phyloP scores from a whole-genome alignment of 139 green algal species.

The Mychonastes homosphaera region DNA sequence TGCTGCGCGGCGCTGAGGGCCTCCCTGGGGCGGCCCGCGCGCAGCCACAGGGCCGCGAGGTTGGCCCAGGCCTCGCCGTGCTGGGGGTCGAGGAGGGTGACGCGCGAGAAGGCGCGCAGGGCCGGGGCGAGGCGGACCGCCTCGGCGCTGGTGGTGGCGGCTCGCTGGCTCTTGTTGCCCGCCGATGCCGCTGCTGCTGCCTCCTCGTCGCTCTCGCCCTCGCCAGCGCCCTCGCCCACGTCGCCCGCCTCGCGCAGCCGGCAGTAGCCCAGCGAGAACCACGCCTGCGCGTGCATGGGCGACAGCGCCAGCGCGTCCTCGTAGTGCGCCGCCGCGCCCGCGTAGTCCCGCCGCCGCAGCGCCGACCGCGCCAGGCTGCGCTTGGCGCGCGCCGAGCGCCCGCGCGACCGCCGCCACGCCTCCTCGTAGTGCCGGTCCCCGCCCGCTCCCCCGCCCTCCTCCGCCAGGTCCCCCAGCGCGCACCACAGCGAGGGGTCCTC shows the following conservation, averaged over 20 bases:
- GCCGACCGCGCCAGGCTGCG: slow-evolving; percentile 53
- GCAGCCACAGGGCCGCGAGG: slow-evolving; percentile 74
- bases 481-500: slow-evolving; percentile 78
- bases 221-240: slow-evolving; percentile 20
- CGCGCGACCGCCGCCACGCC: slow-evolving; percentile 62
- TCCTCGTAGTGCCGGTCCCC: slow-evolving; percentile 53
- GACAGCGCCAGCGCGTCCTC: slow-evolving; percentile 71
- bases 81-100: slow-evolving; percentile 69
- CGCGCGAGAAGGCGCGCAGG: slow-evolving; percentile 61
- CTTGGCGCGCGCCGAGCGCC: slow-evolving; percentile 55
- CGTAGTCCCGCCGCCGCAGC: slow-evolving; percentile 36
- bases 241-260: too few species aligned
- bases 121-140: too few species aligned
- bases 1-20: slow-evolving; percentile 41
- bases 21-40: slow-evolving; percentile 23
- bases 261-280: slow-evolving; percentile 81
- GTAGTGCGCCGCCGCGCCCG: slow-evolving; percentile 45
- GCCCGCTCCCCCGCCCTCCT: slow-evolving; percentile 34
- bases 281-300: slow-evolving; percentile 71
- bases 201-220: too few species aligned
- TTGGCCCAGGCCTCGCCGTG: slow-evolving; percentile 93
- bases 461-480: slow-evolving; percentile 74
- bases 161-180: too few species aligned
- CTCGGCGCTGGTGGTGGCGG: too few species aligned
- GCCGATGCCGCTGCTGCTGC: too few species aligned